Evolutionary conservation across 23 red algal genomes (phyloP), one percentile per base, ranked within the genome.

Genomic region (Gracilaria domingensis): DNA sequence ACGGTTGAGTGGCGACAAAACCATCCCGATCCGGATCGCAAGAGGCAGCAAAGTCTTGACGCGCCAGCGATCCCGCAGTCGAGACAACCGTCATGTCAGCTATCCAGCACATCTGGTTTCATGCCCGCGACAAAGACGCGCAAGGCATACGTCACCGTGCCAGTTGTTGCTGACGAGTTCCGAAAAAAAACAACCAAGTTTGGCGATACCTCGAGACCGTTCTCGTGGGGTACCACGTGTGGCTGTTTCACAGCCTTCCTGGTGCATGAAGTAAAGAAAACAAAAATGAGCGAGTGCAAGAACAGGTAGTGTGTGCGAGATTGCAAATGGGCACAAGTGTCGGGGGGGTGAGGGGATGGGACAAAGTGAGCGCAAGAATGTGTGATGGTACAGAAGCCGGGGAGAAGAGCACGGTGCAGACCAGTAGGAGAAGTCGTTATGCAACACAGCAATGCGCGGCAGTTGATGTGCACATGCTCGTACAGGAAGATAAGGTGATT

Each of bases 211-310:
- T 20, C 51, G n/a, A n/a, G n/a, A n/a, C n/a, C n/a, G n/a, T n/a
- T n/a, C n/a, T n/a, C n/a, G n/a, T n/a, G n/a, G n/a, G n/a, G n/a
- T n/a, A n/a, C n/a, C n/a, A n/a, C 14, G 13, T 18, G 9, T 55
- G 9, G 13, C 14, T 55, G 51, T 55, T 18, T 55, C 51, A 18
- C 51, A n/a, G 51, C 14, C 11, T 55, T 55, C 51, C 51, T 2
- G 51, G 51, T 55, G 51, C 51, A 55, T 55, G 51, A 55, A 55
- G 8, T 8, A 55, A 55, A 55, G 51, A 55, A 55, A 55, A 55
- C 51, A 55, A 55, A 55, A 55, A 55, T 55, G 51, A 55, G 51
- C 51, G 17, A 55, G 51, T 55, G 51, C 51, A 55, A 55, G 51
- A 55, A 20, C 51, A 55, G 17, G 51, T 55, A 55, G 51, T 55